Conservation (phyloP, 768 basidiomycete genomes). For the Butyriboletus loyo region DNA sequence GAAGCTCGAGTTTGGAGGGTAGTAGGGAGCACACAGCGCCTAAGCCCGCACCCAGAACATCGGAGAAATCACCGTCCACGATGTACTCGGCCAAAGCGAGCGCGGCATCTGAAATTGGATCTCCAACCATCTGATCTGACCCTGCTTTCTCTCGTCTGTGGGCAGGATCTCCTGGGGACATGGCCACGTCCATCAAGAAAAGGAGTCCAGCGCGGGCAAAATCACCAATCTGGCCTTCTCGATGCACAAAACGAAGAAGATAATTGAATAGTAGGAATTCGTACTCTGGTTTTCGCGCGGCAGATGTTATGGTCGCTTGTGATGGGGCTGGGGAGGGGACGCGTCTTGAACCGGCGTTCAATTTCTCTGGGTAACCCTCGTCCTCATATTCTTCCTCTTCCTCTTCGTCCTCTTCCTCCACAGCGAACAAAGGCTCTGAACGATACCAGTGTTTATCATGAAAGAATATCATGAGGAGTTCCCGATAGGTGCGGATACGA, state of each 20-base stretch:
- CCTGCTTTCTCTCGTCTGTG: conserved; percentile 38
- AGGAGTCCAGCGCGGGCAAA: conserved; percentile 88
- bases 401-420: conserved; percentile 75
- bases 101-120: conserved; percentile 82
- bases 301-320: conserved; percentile 53
- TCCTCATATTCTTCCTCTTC: conserved; percentile 57
- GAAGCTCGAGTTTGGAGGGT: conserved; percentile 81
- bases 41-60: conserved; percentile 90
- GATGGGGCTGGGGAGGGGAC: conserved; percentile 61
- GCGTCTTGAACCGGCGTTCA: conserved; percentile 16
- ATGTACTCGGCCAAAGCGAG: conserved; percentile 90
- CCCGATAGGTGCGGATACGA: conserved; percentile 83
- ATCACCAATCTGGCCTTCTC: conserved; percentile 92
- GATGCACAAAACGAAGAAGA: conserved; percentile 89
- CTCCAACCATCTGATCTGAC: conserved; percentile 29
- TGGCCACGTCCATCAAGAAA: conserved; percentile 95
- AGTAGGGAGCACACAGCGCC: conserved; percentile 91
- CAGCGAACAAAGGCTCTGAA: conserved; percentile 69
- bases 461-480: conserved; percentile 95
- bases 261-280: conserved; percentile 96
- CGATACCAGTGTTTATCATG: conserved; percentile 89
- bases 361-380: conserved; percentile 11
- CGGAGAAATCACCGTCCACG: conserved; percentile 96
- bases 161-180: conserved; percentile 66
- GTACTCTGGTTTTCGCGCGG: conserved; percentile 74